Evolutionary conservation across 495 filamentous ascomycete species (phyloP).

Genomic region (Penicillium chermesinum): DNA sequence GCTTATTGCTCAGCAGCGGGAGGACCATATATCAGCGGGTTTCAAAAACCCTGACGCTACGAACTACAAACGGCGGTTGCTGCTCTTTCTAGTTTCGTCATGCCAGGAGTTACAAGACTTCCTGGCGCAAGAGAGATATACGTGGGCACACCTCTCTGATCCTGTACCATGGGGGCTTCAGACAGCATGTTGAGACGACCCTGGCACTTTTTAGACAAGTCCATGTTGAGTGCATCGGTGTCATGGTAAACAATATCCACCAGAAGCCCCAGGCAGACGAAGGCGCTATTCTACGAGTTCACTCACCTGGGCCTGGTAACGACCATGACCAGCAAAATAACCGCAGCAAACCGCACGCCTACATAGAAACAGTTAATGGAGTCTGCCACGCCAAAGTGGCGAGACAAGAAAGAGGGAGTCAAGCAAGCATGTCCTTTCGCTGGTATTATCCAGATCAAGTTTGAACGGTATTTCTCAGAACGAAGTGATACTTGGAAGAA

Average conservation of each 20-base stretch:
- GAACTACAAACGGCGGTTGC: background rate
- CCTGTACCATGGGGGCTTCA: no score
- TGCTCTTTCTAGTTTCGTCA: background rate
- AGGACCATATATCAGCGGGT: background rate
- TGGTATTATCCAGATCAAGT: slow-evolving; percentile 54
- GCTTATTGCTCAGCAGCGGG: no score
- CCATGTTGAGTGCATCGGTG: no score
- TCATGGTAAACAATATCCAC: no score
- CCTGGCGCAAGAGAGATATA: no score
- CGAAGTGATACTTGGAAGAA: slow-evolving; percentile 20
- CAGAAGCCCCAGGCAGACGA: no score
- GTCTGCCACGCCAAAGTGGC: slow-evolving; percentile 8
- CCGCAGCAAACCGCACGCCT: slow-evolving; percentile 17
- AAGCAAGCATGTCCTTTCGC: slow-evolving; percentile 48
- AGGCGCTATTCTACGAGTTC: background rate
- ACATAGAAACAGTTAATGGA: slow-evolving; percentile 15
- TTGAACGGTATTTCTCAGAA: slow-evolving; percentile 49
- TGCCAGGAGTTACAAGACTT: no score
- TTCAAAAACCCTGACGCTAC: background rate
- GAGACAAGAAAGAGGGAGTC: slow-evolving; percentile 13
- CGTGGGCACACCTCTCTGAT: no score
- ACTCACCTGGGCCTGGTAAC: no score
- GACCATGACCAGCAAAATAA: no score
- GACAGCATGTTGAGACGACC: no score
- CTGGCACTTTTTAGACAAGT: no score